Evolutionary conservation across 176 grass and related monocot species (phyloP), one percentile per base, ranked within the genome.

Genomic region (Luzula sylvatica): DNA sequence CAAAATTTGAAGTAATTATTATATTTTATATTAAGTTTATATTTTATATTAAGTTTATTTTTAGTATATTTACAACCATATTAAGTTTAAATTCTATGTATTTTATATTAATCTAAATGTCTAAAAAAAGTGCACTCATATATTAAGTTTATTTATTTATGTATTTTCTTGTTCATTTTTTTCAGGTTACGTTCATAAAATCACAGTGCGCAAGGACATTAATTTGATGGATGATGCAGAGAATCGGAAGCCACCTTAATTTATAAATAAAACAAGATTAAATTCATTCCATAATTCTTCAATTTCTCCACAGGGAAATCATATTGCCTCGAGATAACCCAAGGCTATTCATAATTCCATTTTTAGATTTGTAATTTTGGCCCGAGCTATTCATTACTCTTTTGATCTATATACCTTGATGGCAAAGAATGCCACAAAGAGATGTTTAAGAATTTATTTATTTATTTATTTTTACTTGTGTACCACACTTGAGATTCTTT

Each of bases 121-220:
- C 30, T 35, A 4, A 35, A 35, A 35, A 35, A 35, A n/a, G 9
- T 35, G 1, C 9, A 35, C 30, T 35, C 9, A 35, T 35, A 35
- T 35, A 9, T 2, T 35, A 35, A n/a, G n/a, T n/a, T 17, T 40
- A 20, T 3, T 71, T 46, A 22, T 40, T 35, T 35, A 16, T 46
- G 1, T 52, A 28, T 49, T 27, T 58, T 26, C 38, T 23, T 32
- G 15, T 32, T 73, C 67, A 32, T 7, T 70, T 77, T 35, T 20
- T 79, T 70, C 32, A 98, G 86, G 93, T 42, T 98, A 87, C 65
- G 93, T 98, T 12, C 72, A 78, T 75, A 98, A 98, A 80, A 86
- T 92, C 55, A 98, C 86, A 56, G 77, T 13, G 16, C 60, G 78
- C 6, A 69, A 80, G 52, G 82, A 82, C 18, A 68, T 77, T 11